Percentiles rank a stretch among this genome's conserved stretches.
phyloP scores from a whole-genome alignment of 495 filamentous ascomycete species.

The Extremus antarcticus region DNA sequence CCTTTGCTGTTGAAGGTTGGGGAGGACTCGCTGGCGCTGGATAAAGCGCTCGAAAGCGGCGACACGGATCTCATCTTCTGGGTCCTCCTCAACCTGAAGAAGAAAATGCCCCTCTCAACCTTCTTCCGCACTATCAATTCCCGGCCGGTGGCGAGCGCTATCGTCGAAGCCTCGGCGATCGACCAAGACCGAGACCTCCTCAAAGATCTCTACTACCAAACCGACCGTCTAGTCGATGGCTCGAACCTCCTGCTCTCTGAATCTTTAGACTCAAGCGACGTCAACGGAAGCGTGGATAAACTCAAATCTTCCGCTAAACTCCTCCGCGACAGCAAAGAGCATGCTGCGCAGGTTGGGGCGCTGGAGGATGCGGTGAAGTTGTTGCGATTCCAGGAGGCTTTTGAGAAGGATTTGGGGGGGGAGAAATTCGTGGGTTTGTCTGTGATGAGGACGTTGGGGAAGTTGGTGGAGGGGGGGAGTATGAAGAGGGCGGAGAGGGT shows the following conservation, averaged over 20 bases:
- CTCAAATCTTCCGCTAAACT: constrained; percentile 73
- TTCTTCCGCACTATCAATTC: constrained; percentile 91
- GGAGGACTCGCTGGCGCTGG: constrained; percentile 87
- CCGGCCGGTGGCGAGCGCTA: constrained; percentile 74
- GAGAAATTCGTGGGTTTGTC: constrained; percentile 69
- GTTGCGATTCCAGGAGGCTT: constrained; percentile 69
- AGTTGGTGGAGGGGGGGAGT: constrained; percentile 64
- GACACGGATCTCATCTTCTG: constrained; percentile 87
- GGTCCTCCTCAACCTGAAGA: constrained; percentile 79
- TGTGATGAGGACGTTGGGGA: constrained; percentile 82
- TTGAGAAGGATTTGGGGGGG: constrained; percentile 65
- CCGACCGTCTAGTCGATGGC: constrained; percentile 83
- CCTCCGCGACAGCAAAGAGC: constrained; percentile 72
- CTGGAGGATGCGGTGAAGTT: constrained; percentile 68
- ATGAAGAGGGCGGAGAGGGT: constrained; percentile 72
- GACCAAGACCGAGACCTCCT: constrained; percentile 70
- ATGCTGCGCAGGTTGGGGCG: constrained; percentile 59
- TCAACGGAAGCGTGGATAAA: constrained; percentile 62
- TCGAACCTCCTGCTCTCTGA: constrained; percentile 77
- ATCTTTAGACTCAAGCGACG: constrained; percentile 55
- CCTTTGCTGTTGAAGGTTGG: constrained; percentile 92
- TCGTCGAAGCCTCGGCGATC: constrained; percentile 74
- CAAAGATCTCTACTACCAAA: constrained; percentile 96
- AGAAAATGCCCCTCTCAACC: constrained; percentile 75
- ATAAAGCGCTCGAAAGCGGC: constrained; percentile 93